Evolutionary conservation across 169 alveolate genomes (phyloP).

Genomic region (Sarcocystis neurona): DNA sequence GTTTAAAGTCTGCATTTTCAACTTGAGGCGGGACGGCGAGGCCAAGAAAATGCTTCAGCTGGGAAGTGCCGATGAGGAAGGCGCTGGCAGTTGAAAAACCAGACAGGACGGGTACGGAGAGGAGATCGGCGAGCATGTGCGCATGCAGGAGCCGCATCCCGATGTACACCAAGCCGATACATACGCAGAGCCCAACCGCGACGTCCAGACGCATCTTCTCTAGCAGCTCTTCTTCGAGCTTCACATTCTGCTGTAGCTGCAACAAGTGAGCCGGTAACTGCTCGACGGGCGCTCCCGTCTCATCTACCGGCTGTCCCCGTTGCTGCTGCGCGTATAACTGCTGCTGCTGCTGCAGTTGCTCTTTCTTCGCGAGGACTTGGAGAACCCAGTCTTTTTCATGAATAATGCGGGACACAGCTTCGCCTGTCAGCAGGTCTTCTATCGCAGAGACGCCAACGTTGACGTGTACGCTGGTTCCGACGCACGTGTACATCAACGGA

Average conservation of each 20-base stretch:
- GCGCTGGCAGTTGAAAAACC: constrained; percentile 70
- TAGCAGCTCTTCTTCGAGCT: constrained; percentile 30
- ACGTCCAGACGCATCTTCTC: constrained; percentile 28
- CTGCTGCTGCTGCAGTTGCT: no score
- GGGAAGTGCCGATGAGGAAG: constrained; percentile 66
- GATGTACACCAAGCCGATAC: constrained; percentile 49
- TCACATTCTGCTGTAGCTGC: background rate
- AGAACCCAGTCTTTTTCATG: constrained; percentile 26
- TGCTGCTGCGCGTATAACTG: no score
- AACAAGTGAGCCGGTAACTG: background rate
- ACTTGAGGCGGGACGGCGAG: constrained; percentile 45
- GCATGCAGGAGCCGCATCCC: constrained; percentile 57
- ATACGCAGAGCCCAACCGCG: constrained; percentile 52
- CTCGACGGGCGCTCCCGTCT: constrained; percentile 21
- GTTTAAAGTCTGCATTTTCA: constrained; percentile 61
- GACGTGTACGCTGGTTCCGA: constrained; percentile 64
- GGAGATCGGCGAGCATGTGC: constrained; percentile 60
- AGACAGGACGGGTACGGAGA: constrained; percentile 66
- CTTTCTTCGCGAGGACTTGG: constrained; percentile 10
- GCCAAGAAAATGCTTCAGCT: constrained; percentile 56
- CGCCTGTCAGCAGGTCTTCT: constrained; percentile 63
- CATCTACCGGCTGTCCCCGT: constrained; percentile 20
- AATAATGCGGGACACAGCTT: constrained; percentile 57
- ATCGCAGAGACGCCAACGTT: constrained; percentile 65
- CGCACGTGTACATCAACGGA: constrained; percentile 60